Base-by-base conservation (phyloP, 1,284 basidiomycete genomes). In the Spongispora temasekensis region DNA sequence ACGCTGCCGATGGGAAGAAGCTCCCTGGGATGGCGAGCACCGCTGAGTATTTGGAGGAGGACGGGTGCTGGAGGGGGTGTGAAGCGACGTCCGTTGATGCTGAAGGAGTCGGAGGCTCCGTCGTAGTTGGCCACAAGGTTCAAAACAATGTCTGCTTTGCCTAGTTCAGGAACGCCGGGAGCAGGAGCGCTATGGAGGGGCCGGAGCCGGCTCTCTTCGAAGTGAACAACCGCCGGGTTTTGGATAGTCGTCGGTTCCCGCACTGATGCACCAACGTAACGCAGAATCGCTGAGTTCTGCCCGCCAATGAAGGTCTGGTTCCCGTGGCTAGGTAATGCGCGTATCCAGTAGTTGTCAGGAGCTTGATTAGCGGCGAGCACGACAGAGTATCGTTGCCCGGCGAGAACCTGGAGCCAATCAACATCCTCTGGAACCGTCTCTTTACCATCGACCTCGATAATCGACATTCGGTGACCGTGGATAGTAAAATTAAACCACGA, bases 361-460 rank as follows among this genome's bases (percentile, higher is more conserved):
- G 76, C 59, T 58, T 81, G 73, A 63, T 77, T 67, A 2, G 81
- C 79, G 31, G 65, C 53, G 54, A 78, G 70, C 35, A 78, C 66
- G 32, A 75, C 64, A 15, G 75, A 76, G 63, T 75, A 77, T 30
- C 74, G 77, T 66, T 81, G 80, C 1, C 71, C 67, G 2, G 69
- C 68, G 53, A 71, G 70, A 44, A 79, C 63, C 5, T 61, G 59
- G 25, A 81, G 44, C 40, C 69, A 72, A 51, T 76, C 75, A 1
- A 79, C 71, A 9, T 69, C 69, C 6, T 75, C 58, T 2, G 84
- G 79, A 32, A 73, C 40, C 12, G 74, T 74, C 60, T 77, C 77
- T 37, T 79, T 69, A 6, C 81, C 82, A 61, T 86, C 85, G 1
- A 75, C 77, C 65, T 86, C 84, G 62, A 86, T 86, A 57, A 86